Conservation (phyloP, 257 asterid species). For the Petrea volubilis region DNA sequence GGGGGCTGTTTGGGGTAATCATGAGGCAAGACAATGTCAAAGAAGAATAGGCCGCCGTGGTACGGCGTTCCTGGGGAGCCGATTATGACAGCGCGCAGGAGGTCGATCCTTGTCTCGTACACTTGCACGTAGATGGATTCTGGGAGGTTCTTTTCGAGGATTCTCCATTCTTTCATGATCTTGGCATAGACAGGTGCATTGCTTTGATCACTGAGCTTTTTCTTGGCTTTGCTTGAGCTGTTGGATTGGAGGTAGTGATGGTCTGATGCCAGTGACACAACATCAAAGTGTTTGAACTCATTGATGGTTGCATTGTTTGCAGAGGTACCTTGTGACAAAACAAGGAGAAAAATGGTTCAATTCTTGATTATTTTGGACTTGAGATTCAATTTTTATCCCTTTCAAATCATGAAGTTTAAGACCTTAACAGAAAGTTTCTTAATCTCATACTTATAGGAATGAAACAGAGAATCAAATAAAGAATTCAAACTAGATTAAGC, state of each 20-base stretch:
- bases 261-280: conserved; percentile 37
- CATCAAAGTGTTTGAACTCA: conserved; percentile 44
- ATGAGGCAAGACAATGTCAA: conserved; percentile 54
- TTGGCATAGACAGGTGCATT: neutral
- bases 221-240: neutral
- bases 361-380: neutral
- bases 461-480: too few relatives aligned
- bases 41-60: conserved; percentile 72
- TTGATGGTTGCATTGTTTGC: neutral
- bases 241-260: conserved; percentile 29
- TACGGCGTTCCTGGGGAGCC: conserved; percentile 64
- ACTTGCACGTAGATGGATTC: conserved; percentile 53
- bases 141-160: conserved; percentile 49
- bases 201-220: conserved; percentile 12
- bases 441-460: too few relatives aligned
- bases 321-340: conserved; percentile 21
- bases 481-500: too few relatives aligned
- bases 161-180: conserved; percentile 64
- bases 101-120: conserved; percentile 52
- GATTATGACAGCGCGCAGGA: conserved; percentile 65
- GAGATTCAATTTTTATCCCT: too few relatives aligned
- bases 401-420: too few relatives aligned
- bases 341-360: neutral
- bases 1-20: conserved; percentile 61
- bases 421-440: too few relatives aligned